Evolutionary conservation across 768 basidiomycete species (phyloP), one percentile per base, ranked within the genome.

Genomic region (Lepiota brunneoincarnata): DNA sequence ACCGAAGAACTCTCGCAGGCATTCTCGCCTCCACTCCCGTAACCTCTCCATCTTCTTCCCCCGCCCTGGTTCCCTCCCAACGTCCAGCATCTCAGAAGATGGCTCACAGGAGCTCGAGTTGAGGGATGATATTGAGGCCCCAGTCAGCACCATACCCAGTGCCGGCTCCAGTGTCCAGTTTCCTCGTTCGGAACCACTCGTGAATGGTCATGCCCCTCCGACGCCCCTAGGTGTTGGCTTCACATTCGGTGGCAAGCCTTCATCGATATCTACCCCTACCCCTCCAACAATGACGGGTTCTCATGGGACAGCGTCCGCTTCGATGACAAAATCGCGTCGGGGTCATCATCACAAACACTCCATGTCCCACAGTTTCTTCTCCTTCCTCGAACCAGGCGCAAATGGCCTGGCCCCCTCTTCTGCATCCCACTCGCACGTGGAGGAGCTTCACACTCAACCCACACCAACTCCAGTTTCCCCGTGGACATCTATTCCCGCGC

Each of bases 281-380:
- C 67, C 58, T 55, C 74, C 62, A 45, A 70, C 57, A 23, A 61
- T 57, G 59, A 61, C 64, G 65, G 26, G 59, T 10, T 58, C 61
- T 11, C 58, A 51, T 0, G 53, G 65, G 7, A 52, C 53, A 7
- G 55, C 57, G 6, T 55, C 68, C 0, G 49, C 64, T 1, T 62
- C 72, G 9, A 64, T 70, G 1, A 61, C 73, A 0, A 60, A 77
- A 2, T 72, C 75, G 9, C 74, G 84, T 34, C 71, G 88, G 37
- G 91, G 91, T 0, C 91, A 93, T 63, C 88, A 97, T 69, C 94
- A 96, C 64, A 93, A 93, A 68, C 94, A 96, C 68, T 96, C 93
- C 0, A 69, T 94, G 10, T 96, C 93, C 0, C 93, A 97, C 67
- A 93, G 91, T 63, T 94, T 97, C 70, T 96, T 96, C 71, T 93